phyloP scores from a whole-genome alignment of 495 filamentous ascomycete genomes.

The Staphylotrichum longicolle region DNA sequence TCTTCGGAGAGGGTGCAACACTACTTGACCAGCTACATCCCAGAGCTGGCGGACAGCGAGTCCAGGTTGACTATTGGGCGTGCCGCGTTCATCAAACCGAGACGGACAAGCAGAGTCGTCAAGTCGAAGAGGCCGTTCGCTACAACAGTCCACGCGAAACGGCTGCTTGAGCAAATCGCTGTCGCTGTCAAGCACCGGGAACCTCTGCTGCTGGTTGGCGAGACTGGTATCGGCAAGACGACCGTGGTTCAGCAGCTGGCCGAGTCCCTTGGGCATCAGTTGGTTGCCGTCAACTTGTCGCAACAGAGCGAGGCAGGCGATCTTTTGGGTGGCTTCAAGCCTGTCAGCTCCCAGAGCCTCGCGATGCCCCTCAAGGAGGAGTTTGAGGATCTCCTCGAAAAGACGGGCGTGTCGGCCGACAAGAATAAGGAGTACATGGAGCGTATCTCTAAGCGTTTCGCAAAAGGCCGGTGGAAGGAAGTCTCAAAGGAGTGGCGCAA shows the following conservation, averaged over 20 bases:
- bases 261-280: slow-evolving; percentile 71
- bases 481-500: slow-evolving; percentile 84
- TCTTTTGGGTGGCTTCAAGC: slow-evolving; percentile 92
- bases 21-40: slow-evolving; percentile 65
- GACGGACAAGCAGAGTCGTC: slow-evolving; percentile 39
- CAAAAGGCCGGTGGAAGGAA: slow-evolving; percentile 78
- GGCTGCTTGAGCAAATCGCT: slow-evolving; percentile 79
- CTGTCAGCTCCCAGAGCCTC: slow-evolving; percentile 82
- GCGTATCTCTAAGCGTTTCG: slow-evolving; percentile 71
- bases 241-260: slow-evolving; percentile 92
- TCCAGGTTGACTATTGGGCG: slow-evolving; percentile 65
- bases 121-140: slow-evolving; percentile 62
- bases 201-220: slow-evolving; percentile 88
- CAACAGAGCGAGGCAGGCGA: slow-evolving; percentile 97
- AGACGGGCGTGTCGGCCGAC: slow-evolving; percentile 74
- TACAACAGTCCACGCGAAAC: slow-evolving; percentile 66
- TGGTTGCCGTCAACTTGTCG: slow-evolving; percentile 89
- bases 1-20: slow-evolving; percentile 73
- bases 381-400: slow-evolving; percentile 83
- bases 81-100: slow-evolving; percentile 52
- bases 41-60: slow-evolving; percentile 58
- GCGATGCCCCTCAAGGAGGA: slow-evolving; percentile 88
- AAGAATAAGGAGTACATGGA: slow-evolving; percentile 86
- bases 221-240: slow-evolving; percentile 98
- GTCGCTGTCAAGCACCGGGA: slow-evolving; percentile 79